Conservation (phyloP, 495 filamentous ascomycete species). For the Penicillium lagena region DNA sequence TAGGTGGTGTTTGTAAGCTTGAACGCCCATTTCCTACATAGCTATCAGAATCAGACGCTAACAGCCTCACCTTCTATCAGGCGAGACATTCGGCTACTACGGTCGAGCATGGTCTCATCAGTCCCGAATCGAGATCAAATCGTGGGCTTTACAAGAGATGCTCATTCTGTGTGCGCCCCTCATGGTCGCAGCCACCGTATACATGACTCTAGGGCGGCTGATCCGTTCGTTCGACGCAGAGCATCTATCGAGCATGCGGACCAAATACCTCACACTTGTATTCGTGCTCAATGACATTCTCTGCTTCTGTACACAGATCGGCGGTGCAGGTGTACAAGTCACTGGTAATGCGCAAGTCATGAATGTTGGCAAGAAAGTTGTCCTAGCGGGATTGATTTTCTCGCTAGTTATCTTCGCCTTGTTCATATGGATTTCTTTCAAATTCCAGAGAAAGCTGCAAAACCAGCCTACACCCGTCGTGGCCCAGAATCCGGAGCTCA, state of each 20-base stretch:
- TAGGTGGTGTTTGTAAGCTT: constrained; percentile 51
- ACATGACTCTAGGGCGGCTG: constrained; percentile 52
- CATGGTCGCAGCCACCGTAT: constrained; percentile 49
- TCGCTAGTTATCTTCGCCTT: constrained; percentile 22
- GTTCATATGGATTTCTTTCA: constrained; percentile 19
- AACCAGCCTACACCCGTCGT: constrained; percentile 5
- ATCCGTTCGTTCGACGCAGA: constrained; percentile 45
- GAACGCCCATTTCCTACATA: neutral
- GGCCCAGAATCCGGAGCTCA: constrained; percentile 5
- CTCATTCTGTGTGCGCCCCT: constrained; percentile 40
- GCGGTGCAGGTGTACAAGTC: constrained; percentile 37
- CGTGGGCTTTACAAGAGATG: constrained; percentile 38
- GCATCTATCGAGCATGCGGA: constrained; percentile 19
- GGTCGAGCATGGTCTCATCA: constrained; percentile 35
- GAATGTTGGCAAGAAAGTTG: constrained; percentile 26
- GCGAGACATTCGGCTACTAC: constrained; percentile 44
- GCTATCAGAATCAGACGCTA: neutral
- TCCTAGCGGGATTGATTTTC: constrained; percentile 26
- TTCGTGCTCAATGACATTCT: constrained; percentile 35
- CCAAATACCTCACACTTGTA: constrained; percentile 20
- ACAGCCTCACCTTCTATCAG: constrained; percentile 9
- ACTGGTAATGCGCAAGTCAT: constrained; percentile 23
- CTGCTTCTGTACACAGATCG: constrained; percentile 27
- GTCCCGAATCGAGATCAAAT: constrained; percentile 14
- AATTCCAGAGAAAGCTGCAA: constrained; percentile 16